Evolutionary conservation across 2,329 filamentous ascomycete genomes (phyloP), one percentile per base, ranked within the genome.

Genomic region (Allantophomopsis lycopodina): DNA sequence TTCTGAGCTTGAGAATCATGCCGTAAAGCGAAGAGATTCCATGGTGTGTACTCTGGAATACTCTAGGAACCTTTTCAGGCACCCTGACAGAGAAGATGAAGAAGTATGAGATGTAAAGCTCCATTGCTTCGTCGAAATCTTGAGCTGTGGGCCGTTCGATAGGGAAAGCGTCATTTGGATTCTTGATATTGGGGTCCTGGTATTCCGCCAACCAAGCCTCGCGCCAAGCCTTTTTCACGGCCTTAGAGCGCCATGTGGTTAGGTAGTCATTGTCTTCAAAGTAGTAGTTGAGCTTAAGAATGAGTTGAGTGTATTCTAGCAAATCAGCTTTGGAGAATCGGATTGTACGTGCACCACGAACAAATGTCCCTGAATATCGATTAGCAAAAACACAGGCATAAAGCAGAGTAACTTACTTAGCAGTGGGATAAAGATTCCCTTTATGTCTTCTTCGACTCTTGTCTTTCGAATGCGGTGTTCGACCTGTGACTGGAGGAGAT

Each of bases 1-100:
- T 61, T 55, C 70, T 70, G 43, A 71, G 56, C 54, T 73, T 73
- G 54, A 68, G 69, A 17, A 73, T 63, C 36, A 73, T 67, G 14
- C 70, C 70, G 39, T 72, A 74, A 0, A 68, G 64, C 4, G 66
- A 67, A 35, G 67, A 68, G 30, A 70, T 66, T 43, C 66, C 69
- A 53, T 74, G 70, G 46, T 74, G 71, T 1, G 70, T 71, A 10
- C 66, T 67, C 50, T 74, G 70, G 52, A 73, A 73, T 4, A 74
- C 67, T 16, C 59, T 60, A 1, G 70, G 70, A 17, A 71, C 65
- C 43, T 67, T 63, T 35, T 72, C 68, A 0, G 70, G 70, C 5
- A 73, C 66, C 2, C 65, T 67, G 16, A 74, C 67, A 0, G 69
- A 71, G 53, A 73, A 74, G 42, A 74, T 71, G 56, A 74, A 67